phyloP scores from a whole-genome alignment of 345 rosid genomes.

The Luvunga scandens region DNA sequence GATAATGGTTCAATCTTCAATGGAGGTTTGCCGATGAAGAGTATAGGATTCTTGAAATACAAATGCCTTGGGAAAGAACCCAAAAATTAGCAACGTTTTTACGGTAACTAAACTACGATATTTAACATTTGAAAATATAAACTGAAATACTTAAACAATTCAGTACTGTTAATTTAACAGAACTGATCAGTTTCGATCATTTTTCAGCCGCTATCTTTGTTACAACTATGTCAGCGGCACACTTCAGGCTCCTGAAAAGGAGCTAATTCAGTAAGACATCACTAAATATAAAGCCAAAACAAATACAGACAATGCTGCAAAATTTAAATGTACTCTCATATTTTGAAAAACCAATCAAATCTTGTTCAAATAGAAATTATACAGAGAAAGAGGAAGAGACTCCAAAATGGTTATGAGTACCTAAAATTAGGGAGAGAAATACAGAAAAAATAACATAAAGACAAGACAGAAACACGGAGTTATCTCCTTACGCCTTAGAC shows the following conservation, averaged over 20 bases:
- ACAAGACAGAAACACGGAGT: background rate
- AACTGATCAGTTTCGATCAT: background rate
- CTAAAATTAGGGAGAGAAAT: background rate
- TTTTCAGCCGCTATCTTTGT: background rate
- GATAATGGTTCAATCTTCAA: background rate
- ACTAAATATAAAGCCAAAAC: background rate
- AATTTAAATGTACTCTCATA: background rate
- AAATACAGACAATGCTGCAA: background rate
- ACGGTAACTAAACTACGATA: background rate
- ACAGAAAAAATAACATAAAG: background rate
- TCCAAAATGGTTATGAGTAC: background rate
- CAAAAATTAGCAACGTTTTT: background rate
- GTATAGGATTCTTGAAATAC: background rate
- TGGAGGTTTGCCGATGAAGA: too few species aligned
- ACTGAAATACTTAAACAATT: background rate
- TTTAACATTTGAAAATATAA: background rate
- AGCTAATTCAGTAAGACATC: background rate
- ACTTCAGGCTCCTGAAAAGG: background rate
- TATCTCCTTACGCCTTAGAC: constrained; percentile 24
- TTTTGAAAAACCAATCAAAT: background rate
- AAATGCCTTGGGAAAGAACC: background rate
- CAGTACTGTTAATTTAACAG: background rate
- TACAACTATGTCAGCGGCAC: background rate
- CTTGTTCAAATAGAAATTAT: background rate
- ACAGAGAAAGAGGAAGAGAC: background rate